phyloP scores from a whole-genome alignment of 1,139 yeast species.

The Suhomyces wounanorum region DNA sequence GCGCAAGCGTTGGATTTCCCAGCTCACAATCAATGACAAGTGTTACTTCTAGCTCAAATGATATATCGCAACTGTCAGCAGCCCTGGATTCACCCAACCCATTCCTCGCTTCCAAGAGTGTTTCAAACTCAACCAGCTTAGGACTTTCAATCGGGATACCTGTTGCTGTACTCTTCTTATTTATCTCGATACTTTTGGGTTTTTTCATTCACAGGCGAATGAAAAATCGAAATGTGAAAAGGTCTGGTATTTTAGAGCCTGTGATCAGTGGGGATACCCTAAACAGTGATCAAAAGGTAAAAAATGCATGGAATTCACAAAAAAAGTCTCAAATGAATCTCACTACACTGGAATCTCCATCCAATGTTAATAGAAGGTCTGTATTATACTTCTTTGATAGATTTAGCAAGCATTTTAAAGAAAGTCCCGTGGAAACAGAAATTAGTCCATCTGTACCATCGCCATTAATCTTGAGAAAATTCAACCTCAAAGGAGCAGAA shows the following conservation, averaged over 20 bases:
- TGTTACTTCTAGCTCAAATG: neutral
- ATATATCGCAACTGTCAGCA: neutral
- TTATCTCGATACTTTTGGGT: constrained; percentile 27
- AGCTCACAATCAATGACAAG: neutral
- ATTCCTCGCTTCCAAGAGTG: neutral
- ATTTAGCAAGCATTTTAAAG: constrained; percentile 21
- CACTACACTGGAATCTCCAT: neutral
- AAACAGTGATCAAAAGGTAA: neutral
- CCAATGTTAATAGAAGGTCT: constrained; percentile 4
- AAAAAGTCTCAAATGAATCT: neutral
- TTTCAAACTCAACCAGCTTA: constrained; percentile 21
- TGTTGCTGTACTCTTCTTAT: constrained; percentile 33
- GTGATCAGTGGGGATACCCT: neutral
- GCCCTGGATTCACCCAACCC: neutral
- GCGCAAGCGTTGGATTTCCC: neutral
- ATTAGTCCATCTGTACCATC: constrained; percentile 18
- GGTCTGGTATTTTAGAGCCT: neutral
- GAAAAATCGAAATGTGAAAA: neutral
- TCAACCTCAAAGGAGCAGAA: constrained; percentile 22
- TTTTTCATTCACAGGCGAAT: constrained; percentile 22
- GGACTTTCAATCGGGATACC: constrained; percentile 51
- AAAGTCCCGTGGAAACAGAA: constrained; percentile 7
- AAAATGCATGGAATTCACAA: neutral
- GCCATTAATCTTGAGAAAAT: constrained; percentile 39
- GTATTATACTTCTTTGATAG: constrained; percentile 14